These are phyloP conservation scores for Pythium insidiosum DNA, from an alignment of 352 stramenopile species.

Conservation along the genomic window DNA sequence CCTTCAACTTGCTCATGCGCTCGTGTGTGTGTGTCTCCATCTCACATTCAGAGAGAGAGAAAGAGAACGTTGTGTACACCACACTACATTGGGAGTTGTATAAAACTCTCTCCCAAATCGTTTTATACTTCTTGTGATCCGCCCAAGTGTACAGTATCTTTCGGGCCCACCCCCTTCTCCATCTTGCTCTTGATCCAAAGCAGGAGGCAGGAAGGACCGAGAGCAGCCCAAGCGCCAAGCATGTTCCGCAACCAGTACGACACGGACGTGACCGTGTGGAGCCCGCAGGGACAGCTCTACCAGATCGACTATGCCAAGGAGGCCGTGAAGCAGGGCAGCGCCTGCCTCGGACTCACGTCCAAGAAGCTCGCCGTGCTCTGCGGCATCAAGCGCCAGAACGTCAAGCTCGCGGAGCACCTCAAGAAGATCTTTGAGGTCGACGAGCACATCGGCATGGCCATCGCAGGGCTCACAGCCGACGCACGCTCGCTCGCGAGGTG, in stretches of 20 bases:
- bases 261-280: slow-evolving; percentile 99
- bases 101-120: no score
- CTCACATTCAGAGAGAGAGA: no score
- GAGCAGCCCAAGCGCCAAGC: slow-evolving; percentile 1
- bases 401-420: slow-evolving; percentile 93
- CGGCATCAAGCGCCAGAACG: slow-evolving; percentile 77
- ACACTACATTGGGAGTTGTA: no score
- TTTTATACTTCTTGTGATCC: no score
- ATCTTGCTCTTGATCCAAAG: no score
- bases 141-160: no score
- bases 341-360: slow-evolving; percentile 93
- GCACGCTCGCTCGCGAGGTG: slow-evolving; percentile 89
- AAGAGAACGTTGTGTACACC: no score
- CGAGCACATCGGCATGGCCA: slow-evolving; percentile 97
- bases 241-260: slow-evolving; percentile 99
- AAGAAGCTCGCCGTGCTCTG: slow-evolving; percentile 92
- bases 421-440: slow-evolving; percentile 99
- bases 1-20: slow-evolving; percentile 10
- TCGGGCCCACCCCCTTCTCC: no score
- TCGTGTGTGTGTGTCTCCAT: no score
- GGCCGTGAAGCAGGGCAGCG: slow-evolving; percentile 94
- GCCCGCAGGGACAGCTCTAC: slow-evolving; percentile 96
- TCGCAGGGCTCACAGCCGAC: slow-evolving; percentile 97
- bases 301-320: slow-evolving; percentile 98
- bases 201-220: no score